These are phyloP conservation scores for Talaromyces amestolkiae DNA, from an alignment of 2,329 filamentous ascomycete genomes.

Conservation along the genomic window DNA sequence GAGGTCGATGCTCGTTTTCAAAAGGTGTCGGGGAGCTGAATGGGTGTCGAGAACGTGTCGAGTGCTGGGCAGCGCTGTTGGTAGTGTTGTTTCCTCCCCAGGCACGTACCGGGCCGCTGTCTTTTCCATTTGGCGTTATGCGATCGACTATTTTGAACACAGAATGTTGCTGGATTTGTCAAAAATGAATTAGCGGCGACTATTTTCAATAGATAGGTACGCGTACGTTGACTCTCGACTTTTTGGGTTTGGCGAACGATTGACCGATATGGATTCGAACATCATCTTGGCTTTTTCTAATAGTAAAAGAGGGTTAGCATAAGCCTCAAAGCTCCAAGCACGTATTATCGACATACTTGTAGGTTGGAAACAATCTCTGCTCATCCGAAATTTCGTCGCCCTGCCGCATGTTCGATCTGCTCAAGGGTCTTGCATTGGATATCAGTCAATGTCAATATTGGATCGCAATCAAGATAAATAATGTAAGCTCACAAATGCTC, in stretches of 20 bases:
- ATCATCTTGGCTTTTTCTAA: conserved; percentile 23
- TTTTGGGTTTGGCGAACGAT: conserved; percentile 23
- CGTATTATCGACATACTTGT: conserved; percentile 20
- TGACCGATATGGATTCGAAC: conserved; percentile 32
- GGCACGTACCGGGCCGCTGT: conserved; percentile 36
- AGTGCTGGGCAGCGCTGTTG: background rate
- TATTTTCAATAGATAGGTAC: background rate
- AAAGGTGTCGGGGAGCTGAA: conserved; percentile 20
- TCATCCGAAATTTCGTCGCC: conserved; percentile 22
- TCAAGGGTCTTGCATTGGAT: conserved; percentile 19
- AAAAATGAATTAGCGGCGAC: background rate
- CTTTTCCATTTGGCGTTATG: conserved; percentile 20
- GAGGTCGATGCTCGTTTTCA: conserved; percentile 25
- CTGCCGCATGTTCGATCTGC: conserved; percentile 21
- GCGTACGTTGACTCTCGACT: conserved; percentile 15
- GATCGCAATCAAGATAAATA: background rate
- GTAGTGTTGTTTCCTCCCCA: conserved; percentile 22
- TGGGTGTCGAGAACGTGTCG: conserved; percentile 8
- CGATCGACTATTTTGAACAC: background rate
- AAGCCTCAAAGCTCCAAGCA: background rate
- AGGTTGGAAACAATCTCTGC: conserved; percentile 25
- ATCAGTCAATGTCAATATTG: conserved; percentile 20
- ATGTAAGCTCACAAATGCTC: conserved; percentile 9
- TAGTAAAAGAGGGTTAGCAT: background rate
- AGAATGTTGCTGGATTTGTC: conserved; percentile 17